These are phyloP conservation scores for Fistulinella cinereoalba DNA, from an alignment of 1,284 basidiomycete genomes.

Conservation along the genomic window DNA sequence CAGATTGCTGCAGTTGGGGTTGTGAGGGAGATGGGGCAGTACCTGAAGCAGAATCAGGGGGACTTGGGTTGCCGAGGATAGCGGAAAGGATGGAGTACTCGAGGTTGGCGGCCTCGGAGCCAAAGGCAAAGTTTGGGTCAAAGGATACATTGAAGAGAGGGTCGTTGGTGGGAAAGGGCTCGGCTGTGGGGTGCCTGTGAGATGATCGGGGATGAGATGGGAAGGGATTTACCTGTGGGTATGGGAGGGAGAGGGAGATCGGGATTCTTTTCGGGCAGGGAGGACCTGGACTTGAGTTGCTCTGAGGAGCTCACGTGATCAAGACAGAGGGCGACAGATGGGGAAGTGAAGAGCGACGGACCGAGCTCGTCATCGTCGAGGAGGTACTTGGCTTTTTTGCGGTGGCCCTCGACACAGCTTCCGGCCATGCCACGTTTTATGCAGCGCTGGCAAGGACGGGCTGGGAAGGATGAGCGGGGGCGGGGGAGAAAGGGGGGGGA, in stretches of 20 bases:
- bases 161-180: conserved; percentile 52
- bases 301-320: conserved; percentile 49
- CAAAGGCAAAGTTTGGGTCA: conserved; percentile 68
- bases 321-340: conserved; percentile 16
- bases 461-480: conserved; percentile 42
- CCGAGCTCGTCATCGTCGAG: conserved; percentile 90
- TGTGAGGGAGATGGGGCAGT: conserved; percentile 43
- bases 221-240: conserved; percentile 29
- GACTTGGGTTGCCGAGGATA: conserved; percentile 80
- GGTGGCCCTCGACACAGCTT: conserved; percentile 89
- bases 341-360: conserved; percentile 39
- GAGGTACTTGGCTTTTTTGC: conserved; percentile 98
- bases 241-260: conserved; percentile 29
- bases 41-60: conserved; percentile 49
- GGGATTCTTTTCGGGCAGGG: conserved; percentile 15
- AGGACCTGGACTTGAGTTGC: conserved; percentile 50
- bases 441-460: conserved; percentile 92
- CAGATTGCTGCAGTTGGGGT: conserved; percentile 34
- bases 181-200: conserved; percentile 33
- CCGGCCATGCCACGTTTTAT: conserved; percentile 89
- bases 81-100: conserved; percentile 90
- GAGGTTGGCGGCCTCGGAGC: conserved; percentile 84
- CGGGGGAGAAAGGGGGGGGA: conserved; percentile 20
- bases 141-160: conserved; percentile 62
- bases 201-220: not conserved